phyloP scores from a whole-genome alignment of 768 basidiomycete species.

The Tylopilus vinaceipallidus region DNA sequence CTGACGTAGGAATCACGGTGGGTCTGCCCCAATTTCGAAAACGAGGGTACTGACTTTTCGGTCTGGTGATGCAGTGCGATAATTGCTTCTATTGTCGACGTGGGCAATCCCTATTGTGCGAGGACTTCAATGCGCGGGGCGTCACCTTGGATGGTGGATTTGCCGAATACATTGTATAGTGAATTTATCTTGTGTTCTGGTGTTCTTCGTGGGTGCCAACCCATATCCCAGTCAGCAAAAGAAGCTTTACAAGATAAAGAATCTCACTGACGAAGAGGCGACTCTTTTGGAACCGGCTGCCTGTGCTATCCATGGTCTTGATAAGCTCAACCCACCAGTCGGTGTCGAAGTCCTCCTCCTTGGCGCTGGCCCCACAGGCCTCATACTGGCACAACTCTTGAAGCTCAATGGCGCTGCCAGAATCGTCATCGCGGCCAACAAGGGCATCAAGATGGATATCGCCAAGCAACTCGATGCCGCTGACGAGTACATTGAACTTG shows the following conservation, averaged over 20 bases:
- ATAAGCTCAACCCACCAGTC: constrained; percentile 79
- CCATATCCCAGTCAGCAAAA: constrained; percentile 48
- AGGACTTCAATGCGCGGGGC: constrained; percentile 79
- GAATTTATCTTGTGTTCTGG: constrained; percentile 23
- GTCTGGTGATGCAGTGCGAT: constrained; percentile 54
- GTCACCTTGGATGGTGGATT: constrained; percentile 84
- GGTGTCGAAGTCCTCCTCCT: constrained; percentile 83
- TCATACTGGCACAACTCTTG: constrained; percentile 84
- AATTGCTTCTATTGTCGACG: constrained; percentile 86
- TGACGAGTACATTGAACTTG: constrained; percentile 85
- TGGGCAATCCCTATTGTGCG: constrained; percentile 80
- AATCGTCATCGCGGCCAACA: constrained; percentile 85
- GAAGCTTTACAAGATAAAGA: constrained; percentile 86
- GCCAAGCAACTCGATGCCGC: constrained; percentile 76
- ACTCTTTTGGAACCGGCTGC: constrained; percentile 88
- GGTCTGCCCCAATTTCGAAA: constrained; percentile 21
- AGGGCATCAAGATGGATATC: constrained; percentile 87
- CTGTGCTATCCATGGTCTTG: constrained; percentile 89
- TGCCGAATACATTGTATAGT: constrained; percentile 87
- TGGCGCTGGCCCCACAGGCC: constrained; percentile 91
- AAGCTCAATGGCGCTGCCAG: constrained; percentile 82
- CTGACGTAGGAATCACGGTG: constrained; percentile 74
- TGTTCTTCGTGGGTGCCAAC: not conserved
- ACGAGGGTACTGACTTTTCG: constrained; percentile 2
- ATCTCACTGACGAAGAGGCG: constrained; percentile 83